A percentile compares a stretch with the other conserved stretches of the same genome.
These are phyloP conservation scores for Agrocybe praecox DNA, from an alignment of 768 basidiomycete species.

Conservation along the genomic window DNA sequence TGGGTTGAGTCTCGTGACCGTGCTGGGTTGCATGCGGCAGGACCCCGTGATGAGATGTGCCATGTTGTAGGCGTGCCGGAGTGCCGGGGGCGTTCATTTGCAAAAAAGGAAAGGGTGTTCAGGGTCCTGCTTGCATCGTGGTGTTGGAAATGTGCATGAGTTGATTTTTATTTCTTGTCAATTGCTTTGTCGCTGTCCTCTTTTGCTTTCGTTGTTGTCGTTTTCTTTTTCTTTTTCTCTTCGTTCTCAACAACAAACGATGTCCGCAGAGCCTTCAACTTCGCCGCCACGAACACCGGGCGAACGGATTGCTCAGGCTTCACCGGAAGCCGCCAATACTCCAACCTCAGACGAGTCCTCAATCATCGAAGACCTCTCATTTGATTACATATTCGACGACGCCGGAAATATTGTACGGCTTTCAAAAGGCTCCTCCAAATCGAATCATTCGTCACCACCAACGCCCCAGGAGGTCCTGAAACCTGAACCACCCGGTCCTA, in stretches of 20 bases:
- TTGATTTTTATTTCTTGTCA: slow-evolving; percentile 21
- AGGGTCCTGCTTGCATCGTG: slow-evolving; percentile 37
- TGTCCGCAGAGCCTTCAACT: slow-evolving; percentile 30
- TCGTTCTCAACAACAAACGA: slow-evolving; percentile 15
- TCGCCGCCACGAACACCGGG: slow-evolving; percentile 47
- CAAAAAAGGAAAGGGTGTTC: slow-evolving; percentile 8
- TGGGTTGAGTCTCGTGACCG: slow-evolving; percentile 35
- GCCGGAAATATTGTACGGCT: slow-evolving; percentile 58
- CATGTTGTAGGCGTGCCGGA: not conserved
- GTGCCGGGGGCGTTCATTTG: slow-evolving; percentile 1
- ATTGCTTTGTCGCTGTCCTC: slow-evolving; percentile 26
- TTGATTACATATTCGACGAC: slow-evolving; percentile 61
- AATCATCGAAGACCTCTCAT: slow-evolving; percentile 64
- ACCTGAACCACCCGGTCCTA: slow-evolving; percentile 35
- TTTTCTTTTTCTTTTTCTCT: slow-evolving; percentile 11
- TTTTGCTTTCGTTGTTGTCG: slow-evolving; percentile 33
- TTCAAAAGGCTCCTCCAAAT: slow-evolving; percentile 54
- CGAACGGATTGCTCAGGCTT: slow-evolving; percentile 25
- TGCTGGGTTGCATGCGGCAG: slow-evolving; percentile 29
- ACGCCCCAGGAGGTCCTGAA: slow-evolving; percentile 45
- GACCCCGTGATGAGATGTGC: slow-evolving; percentile 27
- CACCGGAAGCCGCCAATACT: slow-evolving; percentile 22
- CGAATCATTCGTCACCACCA: slow-evolving; percentile 46
- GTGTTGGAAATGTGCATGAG: slow-evolving; percentile 20
- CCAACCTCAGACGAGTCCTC: slow-evolving; percentile 59